Evolutionary conservation across 2,329 filamentous ascomycete genomes (phyloP).

Genomic region (Tothia fuscella): DNA sequence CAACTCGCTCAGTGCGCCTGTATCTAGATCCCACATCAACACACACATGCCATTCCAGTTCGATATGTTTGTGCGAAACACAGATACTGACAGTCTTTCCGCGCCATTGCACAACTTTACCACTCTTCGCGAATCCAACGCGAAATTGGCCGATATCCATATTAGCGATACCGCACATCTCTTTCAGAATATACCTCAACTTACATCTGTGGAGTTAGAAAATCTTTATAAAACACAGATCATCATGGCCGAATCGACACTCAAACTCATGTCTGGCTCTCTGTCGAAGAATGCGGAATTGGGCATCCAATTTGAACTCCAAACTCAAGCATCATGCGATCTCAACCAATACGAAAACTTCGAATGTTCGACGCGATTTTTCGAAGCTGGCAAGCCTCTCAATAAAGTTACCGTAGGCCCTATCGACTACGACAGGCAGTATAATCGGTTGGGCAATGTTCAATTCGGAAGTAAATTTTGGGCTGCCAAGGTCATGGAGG

Average conservation of each 20-base stretch:
- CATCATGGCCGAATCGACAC: slow-evolving; percentile 4
- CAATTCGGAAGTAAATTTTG: slow-evolving; percentile 33
- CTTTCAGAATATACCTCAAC: neutral
- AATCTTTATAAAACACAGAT: neutral
- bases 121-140: neutral
- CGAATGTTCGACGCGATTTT: slow-evolving; percentile 24
- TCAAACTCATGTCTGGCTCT: slow-evolving; percentile 16
- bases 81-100: neutral
- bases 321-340: slow-evolving; percentile 23
- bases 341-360: slow-evolving; percentile 20
- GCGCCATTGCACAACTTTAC: slow-evolving; percentile 3
- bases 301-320: slow-evolving; percentile 22
- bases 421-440: slow-evolving; percentile 15
- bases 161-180: neutral
- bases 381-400: slow-evolving; percentile 18
- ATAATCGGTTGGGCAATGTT: slow-evolving; percentile 20
- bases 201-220: neutral
- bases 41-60: slow-evolving; percentile 2
- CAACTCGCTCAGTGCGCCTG: too few relatives aligned
- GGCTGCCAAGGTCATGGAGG: slow-evolving; percentile 24
- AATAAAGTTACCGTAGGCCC: slow-evolving; percentile 14
- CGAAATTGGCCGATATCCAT: neutral
- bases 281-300: slow-evolving; percentile 23
- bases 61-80: slow-evolving; percentile 2
- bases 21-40: too few relatives aligned